Conservation (phyloP, 2,329 filamentous ascomycete genomes). For the Fusarium hainanense region DNA sequence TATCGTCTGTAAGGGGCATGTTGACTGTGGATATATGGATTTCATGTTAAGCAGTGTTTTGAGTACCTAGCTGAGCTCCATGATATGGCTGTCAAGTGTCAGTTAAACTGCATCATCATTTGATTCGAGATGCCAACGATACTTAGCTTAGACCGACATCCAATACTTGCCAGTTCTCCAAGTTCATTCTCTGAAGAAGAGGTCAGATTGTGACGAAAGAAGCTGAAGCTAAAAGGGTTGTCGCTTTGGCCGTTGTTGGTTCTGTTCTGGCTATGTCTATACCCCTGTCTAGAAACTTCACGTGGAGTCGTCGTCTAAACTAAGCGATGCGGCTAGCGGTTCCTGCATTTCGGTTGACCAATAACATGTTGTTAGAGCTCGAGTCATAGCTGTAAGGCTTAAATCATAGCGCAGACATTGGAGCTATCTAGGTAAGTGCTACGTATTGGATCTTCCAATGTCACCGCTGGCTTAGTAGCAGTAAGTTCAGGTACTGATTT, state of each 20-base stretch:
- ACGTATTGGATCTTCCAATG: not conserved
- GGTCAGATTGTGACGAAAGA: not conserved
- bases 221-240: not conserved
- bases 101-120: not conserved
- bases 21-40: not conserved
- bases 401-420: constrained; percentile 6
- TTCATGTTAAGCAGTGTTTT: not conserved
- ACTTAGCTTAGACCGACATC: not conserved
- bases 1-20: not conserved
- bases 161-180: too few species aligned
- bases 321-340: constrained; percentile 28
- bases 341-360: constrained; percentile 18
- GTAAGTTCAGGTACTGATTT: constrained; percentile 5
- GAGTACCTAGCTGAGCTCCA: not conserved
- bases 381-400: constrained; percentile 27
- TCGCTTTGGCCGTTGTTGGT: not conserved
- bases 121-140: not conserved
- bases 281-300: constrained; percentile 19
- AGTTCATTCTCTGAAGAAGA: not conserved
- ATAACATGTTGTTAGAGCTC: constrained; percentile 11
- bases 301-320: constrained; percentile 11
- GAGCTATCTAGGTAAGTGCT: not conserved
- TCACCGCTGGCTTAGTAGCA: not conserved
- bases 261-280: not conserved
- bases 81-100: not conserved